Evolutionary conservation across 805 yeast species (phyloP).

Genomic region (Starmera caribaea): DNA sequence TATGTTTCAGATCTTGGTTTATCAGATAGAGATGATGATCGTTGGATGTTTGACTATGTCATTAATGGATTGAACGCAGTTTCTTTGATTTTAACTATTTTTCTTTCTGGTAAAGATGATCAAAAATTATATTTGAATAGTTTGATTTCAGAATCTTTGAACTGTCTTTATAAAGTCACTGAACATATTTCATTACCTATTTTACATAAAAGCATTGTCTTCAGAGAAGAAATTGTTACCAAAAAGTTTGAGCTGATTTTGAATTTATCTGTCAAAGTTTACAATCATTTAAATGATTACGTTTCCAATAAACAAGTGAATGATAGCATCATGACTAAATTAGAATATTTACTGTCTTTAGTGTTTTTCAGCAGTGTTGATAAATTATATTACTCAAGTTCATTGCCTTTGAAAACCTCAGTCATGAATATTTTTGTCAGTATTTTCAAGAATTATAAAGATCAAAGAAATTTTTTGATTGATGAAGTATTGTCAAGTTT

Average conservation of each 20-base stretch:
- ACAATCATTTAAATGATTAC: slow-evolving; percentile 12
- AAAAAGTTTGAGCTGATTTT: not conserved
- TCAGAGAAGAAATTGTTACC: not conserved
- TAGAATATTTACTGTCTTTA: slow-evolving; percentile 42
- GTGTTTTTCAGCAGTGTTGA: slow-evolving; percentile 26
- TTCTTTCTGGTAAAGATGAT: slow-evolving; percentile 31
- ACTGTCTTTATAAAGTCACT: slow-evolving; percentile 25
- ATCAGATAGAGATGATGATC: slow-evolving; percentile 1
- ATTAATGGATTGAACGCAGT: slow-evolving; percentile 8
- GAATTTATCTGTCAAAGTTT: slow-evolving; percentile 5
- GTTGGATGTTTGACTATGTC: slow-evolving; percentile 1
- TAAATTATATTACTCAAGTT: slow-evolving; percentile 10
- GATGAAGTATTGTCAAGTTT: slow-evolving; percentile 48
- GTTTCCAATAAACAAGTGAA: slow-evolving; percentile 21
- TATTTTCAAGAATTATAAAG: slow-evolving; percentile 21
- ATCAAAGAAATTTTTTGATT: slow-evolving; percentile 52
- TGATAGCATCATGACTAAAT: slow-evolving; percentile 44
- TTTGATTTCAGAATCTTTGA: slow-evolving; percentile 30
- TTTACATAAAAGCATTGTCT: not conserved
- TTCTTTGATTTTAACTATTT: slow-evolving; percentile 28
- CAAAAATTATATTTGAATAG: slow-evolving; percentile 36
- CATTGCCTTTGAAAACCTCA: slow-evolving; percentile 20
- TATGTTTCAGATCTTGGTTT: slow-evolving; percentile 15
- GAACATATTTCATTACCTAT: slow-evolving; percentile 20
- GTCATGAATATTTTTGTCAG: slow-evolving; percentile 14